These are phyloP conservation scores for Colletotrichum theobromicola DNA, from an alignment of 2,329 filamentous ascomycete species.

Conservation along the genomic window DNA sequence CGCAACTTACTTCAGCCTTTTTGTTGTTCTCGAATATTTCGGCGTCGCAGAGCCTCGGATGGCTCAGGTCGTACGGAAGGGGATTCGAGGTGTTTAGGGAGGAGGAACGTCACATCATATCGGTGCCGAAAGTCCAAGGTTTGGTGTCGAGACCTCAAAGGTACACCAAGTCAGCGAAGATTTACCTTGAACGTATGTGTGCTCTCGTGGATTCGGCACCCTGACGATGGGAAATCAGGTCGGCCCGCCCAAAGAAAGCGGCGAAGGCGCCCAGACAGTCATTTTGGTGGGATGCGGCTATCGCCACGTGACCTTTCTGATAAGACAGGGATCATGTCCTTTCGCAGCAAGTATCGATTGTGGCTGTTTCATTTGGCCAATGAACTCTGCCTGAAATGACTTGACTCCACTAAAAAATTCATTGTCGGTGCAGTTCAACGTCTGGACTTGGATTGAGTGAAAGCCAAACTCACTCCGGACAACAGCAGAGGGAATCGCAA, in stretches of 20 bases:
- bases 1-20: slow-evolving; percentile 16
- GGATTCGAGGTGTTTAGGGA: slow-evolving; percentile 17
- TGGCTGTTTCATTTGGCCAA: background rate
- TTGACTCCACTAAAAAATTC: background rate
- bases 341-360: background rate
- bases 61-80: slow-evolving; percentile 23
- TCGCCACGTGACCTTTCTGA: background rate
- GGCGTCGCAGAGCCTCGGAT: slow-evolving; percentile 23
- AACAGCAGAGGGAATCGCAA: background rate
- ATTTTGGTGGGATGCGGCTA: background rate
- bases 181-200: background rate
- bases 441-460: background rate
- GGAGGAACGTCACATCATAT: slow-evolving; percentile 24
- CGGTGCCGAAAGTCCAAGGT: background rate
- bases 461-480: background rate
- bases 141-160: slow-evolving; percentile 3
- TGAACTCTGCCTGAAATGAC: background rate
- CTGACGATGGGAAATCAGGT: background rate
- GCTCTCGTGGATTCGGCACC: background rate
- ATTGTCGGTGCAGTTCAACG: background rate
- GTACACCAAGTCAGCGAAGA: background rate
- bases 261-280: background rate
- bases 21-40: slow-evolving; percentile 17
- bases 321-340: background rate
- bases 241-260: background rate